Conservation (phyloP, 129 eudicot species). For the Flaveria trinervia region DNA sequence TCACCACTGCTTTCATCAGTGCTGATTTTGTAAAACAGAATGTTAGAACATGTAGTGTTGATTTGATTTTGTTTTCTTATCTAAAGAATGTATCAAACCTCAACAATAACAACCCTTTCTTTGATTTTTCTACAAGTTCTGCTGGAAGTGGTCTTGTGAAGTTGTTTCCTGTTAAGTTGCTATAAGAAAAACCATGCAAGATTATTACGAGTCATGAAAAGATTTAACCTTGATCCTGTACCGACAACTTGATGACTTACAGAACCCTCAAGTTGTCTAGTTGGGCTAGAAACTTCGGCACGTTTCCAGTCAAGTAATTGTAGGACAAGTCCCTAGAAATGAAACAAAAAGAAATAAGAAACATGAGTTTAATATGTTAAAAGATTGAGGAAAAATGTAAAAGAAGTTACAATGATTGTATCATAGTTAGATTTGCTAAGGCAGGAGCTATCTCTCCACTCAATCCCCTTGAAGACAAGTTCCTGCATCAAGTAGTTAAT, state of each 20-base stretch:
- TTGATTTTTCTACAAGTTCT: slow-evolving; percentile 24
- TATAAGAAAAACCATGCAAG: neutral
- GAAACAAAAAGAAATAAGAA: neutral
- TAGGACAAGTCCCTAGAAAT: slow-evolving; percentile 37
- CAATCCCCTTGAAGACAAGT: too few relatives aligned
- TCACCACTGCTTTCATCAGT: neutral
- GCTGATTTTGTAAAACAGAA: neutral
- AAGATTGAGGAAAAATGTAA: too few relatives aligned
- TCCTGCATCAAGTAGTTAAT: too few relatives aligned
- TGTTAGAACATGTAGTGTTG: neutral
- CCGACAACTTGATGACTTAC: slow-evolving; percentile 22
- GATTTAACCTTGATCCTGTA: neutral
- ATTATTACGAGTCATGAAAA: neutral
- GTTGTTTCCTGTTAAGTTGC: slow-evolving; percentile 31
- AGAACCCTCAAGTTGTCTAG: slow-evolving; percentile 6
- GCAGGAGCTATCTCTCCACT: too few relatives aligned
- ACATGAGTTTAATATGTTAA: too few relatives aligned
- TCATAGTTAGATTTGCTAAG: too few relatives aligned
- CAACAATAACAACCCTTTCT: slow-evolving; percentile 16
- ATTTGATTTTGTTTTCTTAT: neutral
- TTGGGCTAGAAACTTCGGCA: slow-evolving; percentile 31
- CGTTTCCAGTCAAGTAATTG: slow-evolving; percentile 30
- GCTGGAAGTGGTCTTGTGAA: slow-evolving; percentile 41
- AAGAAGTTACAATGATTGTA: too few relatives aligned
- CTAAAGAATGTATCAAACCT: slow-evolving; percentile 20